phyloP scores from a whole-genome alignment of 257 asterid genomes.

The Nyctanthes arbortristis region DNA sequence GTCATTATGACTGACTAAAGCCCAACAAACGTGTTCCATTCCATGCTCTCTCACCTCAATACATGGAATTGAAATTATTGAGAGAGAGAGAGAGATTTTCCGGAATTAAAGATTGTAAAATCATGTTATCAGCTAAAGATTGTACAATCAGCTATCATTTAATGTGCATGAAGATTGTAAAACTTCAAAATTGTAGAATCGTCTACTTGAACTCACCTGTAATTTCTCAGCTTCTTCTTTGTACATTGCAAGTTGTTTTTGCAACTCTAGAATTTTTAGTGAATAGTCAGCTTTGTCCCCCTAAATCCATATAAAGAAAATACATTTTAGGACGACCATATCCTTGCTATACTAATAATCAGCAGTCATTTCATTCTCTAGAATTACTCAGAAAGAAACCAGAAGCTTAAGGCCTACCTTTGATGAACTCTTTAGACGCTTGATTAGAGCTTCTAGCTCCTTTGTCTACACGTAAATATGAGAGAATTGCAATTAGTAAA shows the following conservation, averaged over 20 bases:
- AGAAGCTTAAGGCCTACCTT: constrained; percentile 50
- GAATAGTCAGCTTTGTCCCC: constrained; percentile 82
- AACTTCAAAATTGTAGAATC: constrained; percentile 12
- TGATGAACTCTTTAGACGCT: constrained; percentile 70
- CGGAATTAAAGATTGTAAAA: too few relatives aligned
- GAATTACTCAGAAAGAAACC: constrained; percentile 16
- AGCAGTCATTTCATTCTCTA: constrained; percentile 13
- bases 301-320: constrained; percentile 44
- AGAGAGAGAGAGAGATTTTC: too few relatives aligned
- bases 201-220: constrained; percentile 52
- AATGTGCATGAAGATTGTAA: not conserved
- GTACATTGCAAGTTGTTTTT: constrained; percentile 90
- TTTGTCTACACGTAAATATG: constrained; percentile 54
- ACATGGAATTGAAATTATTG: not conserved
- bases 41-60: constrained; percentile 19
- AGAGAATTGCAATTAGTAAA: constrained; percentile 18
- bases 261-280: constrained; percentile 78
- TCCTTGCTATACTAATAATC: constrained; percentile 9
- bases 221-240: constrained; percentile 81
- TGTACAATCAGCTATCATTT: too few relatives aligned
- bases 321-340: constrained; percentile 27
- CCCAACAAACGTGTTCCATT: constrained; percentile 3
- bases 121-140: too few relatives aligned
- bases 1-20: constrained; percentile 15
- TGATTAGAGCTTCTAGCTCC: constrained; percentile 85